phyloP scores from a whole-genome alignment of 2,329 filamentous ascomycete species.

The Thielaviopsis punctulata region DNA sequence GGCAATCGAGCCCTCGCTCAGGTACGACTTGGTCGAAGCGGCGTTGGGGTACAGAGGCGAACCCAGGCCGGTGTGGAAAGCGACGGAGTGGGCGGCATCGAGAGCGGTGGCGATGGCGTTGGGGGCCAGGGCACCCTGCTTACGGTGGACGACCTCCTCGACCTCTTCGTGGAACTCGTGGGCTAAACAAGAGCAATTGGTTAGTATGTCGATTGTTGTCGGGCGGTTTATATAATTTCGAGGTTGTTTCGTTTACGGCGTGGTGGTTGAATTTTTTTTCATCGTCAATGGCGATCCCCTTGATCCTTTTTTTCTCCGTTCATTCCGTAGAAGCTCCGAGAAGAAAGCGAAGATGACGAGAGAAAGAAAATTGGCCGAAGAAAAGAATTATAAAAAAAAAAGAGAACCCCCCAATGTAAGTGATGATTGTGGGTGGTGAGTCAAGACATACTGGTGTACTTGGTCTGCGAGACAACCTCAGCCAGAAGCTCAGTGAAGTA shows the following conservation, averaged over 20 bases:
- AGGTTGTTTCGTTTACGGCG: not conserved
- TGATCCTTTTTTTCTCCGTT: constrained; percentile 5
- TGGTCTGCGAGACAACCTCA: constrained; percentile 77
- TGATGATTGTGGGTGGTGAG: constrained; percentile 13
- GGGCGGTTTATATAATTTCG: not conserved
- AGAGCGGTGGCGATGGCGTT: constrained; percentile 52
- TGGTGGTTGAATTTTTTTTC: not conserved
- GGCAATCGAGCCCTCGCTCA: constrained; percentile 57
- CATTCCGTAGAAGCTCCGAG: constrained; percentile 8
- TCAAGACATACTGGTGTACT: constrained; percentile 50
- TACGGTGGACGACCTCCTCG: constrained; percentile 54
- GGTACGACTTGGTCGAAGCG: constrained; percentile 57
- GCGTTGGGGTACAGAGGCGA: constrained; percentile 56
- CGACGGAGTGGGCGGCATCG: constrained; percentile 69
- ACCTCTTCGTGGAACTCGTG: constrained; percentile 87
- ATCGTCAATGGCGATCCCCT: not conserved
- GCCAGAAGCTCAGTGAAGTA: constrained; percentile 94
- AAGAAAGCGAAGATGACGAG: not conserved
- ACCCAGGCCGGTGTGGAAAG: constrained; percentile 89
- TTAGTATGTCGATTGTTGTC: constrained; percentile 12
- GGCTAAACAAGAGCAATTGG: constrained; percentile 30
- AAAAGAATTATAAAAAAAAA: not conserved
- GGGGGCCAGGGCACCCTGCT: constrained; percentile 55
- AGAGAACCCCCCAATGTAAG: not conserved
- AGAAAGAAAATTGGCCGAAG: not conserved